phyloP scores from a whole-genome alignment of 805 yeast species.

The Pichia scutulata region DNA sequence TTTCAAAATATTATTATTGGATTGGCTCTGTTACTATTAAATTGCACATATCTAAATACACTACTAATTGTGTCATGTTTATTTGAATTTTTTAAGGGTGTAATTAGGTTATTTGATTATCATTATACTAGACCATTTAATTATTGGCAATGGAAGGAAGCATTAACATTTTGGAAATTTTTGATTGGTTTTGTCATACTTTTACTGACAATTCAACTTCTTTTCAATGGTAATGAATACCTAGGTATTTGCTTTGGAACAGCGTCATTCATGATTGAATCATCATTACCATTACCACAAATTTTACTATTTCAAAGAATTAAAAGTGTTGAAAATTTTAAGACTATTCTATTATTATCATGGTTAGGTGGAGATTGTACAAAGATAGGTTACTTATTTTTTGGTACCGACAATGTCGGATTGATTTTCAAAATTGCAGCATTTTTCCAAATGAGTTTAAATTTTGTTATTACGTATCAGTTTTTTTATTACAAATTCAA shows the following conservation, averaged over 20 bases:
- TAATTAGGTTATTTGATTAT: slow-evolving; percentile 61
- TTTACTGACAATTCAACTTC: slow-evolving; percentile 16
- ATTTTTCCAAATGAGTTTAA: slow-evolving; percentile 68
- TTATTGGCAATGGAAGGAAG: slow-evolving; percentile 77
- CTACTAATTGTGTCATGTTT: slow-evolving; percentile 11
- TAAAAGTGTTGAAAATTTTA: slow-evolving; percentile 70
- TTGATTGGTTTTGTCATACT: slow-evolving; percentile 34
- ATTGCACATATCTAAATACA: slow-evolving; percentile 12
- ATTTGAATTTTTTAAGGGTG: slow-evolving; percentile 26
- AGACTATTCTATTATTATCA: slow-evolving; percentile 62
- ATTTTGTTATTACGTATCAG: slow-evolving; percentile 65
- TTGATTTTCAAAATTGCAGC: slow-evolving; percentile 61
- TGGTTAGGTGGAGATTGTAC: slow-evolving; percentile 89
- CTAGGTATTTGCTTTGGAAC: slow-evolving; percentile 28
- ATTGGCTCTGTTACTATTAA: slow-evolving; percentile 5
- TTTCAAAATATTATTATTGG: slow-evolving; percentile 4
- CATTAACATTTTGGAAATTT: slow-evolving; percentile 32
- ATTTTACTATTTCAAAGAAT: slow-evolving; percentile 59
- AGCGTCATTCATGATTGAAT: slow-evolving; percentile 53
- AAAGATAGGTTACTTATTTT: slow-evolving; percentile 66
- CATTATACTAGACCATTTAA: slow-evolving; percentile 52
- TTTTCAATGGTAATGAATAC: slow-evolving; percentile 20
- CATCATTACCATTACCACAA: slow-evolving; percentile 70
- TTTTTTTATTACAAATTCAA: slow-evolving; percentile 50
- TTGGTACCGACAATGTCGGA: slow-evolving; percentile 67